These are phyloP conservation scores for Cercospora brassicicola DNA, from an alignment of 2,329 filamentous ascomycete species.

Conservation along the genomic window DNA sequence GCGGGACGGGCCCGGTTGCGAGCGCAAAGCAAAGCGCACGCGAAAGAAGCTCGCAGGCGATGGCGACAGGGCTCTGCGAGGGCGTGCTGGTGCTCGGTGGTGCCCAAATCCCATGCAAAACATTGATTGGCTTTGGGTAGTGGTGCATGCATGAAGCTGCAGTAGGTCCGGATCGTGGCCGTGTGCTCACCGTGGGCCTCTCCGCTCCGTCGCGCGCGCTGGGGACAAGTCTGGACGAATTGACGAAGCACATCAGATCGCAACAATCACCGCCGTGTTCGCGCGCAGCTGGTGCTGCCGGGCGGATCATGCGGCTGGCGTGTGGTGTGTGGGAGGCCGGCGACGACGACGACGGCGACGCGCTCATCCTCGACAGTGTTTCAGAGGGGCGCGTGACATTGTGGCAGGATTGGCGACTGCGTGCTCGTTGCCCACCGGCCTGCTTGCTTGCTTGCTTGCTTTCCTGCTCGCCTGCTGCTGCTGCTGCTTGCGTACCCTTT, in stretches of 20 bases:
- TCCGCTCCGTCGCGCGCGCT: slow-evolving; percentile 8
- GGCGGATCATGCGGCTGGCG: background rate
- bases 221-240: background rate
- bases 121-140: slow-evolving; percentile 17
- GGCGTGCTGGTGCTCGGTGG: slow-evolving; percentile 5
- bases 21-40: background rate
- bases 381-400: slow-evolving; percentile 2
- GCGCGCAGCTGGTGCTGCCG: background rate
- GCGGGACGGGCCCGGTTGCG: slow-evolving; percentile 8
- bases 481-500: background rate
- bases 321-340: background rate
- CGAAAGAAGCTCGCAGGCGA: background rate
- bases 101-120: background rate
- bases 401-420: background rate
- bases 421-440: background rate
- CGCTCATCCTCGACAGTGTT: background rate
- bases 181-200: slow-evolving; percentile 13
- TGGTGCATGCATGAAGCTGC: slow-evolving; percentile 16
- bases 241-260: background rate
- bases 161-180: slow-evolving; percentile 15
- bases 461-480: background rate
- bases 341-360: background rate
- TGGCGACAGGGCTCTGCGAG: background rate
- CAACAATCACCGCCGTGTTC: background rate
- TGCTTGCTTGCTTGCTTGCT: background rate